A percentile compares a stretch with the other conserved stretches of the same genome.
Conservation (phyloP, 345 rosid species). For the Kernera saxatilis region DNA sequence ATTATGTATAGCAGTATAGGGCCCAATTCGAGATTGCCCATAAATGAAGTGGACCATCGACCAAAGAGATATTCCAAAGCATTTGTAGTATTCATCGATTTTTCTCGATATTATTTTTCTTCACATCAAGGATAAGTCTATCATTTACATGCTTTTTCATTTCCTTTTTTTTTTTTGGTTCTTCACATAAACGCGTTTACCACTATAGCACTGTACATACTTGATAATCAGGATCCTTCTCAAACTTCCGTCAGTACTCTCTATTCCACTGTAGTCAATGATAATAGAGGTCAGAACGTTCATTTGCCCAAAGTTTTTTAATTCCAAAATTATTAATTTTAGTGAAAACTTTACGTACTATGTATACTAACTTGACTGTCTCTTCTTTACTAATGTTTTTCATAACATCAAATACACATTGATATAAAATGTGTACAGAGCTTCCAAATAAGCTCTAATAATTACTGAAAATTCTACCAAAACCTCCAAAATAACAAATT, state of each 20-base stretch:
- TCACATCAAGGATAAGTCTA: slow-evolving; percentile 17
- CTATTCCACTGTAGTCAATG: background rate
- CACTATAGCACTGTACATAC: background rate
- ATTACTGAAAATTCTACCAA: background rate
- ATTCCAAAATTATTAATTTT: background rate
- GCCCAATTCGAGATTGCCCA: slow-evolving; percentile 19
- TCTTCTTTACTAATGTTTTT: background rate
- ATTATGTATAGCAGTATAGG: slow-evolving; percentile 15
- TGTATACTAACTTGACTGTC: background rate
- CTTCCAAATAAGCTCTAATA: no score
- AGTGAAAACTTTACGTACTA: background rate
- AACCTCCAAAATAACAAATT: background rate
- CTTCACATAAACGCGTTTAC: no score
- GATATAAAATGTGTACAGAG: no score
- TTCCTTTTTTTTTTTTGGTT: background rate
- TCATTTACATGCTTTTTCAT: background rate
- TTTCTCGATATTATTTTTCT: background rate
- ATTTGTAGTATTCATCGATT: background rate
- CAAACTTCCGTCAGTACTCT: background rate
- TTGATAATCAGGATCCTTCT: background rate
- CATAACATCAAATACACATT: background rate
- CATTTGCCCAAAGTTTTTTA: background rate
- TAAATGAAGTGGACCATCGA: slow-evolving; percentile 28
- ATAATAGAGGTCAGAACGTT: background rate
- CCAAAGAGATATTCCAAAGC: slow-evolving; percentile 3